These are phyloP conservation scores for Tanacetum coccineum DNA, from an alignment of 129 eudicot species.

Conservation along the genomic window DNA sequence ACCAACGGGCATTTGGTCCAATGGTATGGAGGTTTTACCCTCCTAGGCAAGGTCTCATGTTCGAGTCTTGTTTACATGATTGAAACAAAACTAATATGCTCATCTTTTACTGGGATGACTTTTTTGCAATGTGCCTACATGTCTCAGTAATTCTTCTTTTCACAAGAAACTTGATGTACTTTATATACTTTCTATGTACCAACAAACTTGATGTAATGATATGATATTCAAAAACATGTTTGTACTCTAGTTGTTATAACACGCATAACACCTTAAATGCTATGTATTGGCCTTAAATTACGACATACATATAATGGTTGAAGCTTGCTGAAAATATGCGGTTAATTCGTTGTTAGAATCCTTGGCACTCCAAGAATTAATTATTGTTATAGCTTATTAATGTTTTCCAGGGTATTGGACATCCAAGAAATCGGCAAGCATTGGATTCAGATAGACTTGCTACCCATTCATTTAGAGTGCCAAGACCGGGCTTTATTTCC, in stretches of 20 bases:
- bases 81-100: neutral
- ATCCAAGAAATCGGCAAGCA: conserved; percentile 53
- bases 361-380: neutral
- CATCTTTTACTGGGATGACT: conserved; percentile 6
- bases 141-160: neutral
- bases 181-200: neutral
- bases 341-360: neutral
- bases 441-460: conserved; percentile 71
- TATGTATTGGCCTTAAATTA: neutral
- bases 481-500: conserved; percentile 59
- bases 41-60: too few species aligned
- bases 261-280: neutral
- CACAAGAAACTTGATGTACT: conserved; percentile 11
- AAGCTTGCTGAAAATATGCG: conserved; percentile 2
- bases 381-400: neutral
- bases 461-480: conserved; percentile 83
- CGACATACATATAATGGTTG: neutral
- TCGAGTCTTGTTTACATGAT: too few species aligned
- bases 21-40: too few species aligned
- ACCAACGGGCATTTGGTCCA: too few species aligned
- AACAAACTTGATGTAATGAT: conserved; percentile 1
- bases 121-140: conserved; percentile 12
- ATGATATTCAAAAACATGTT: conserved; percentile 3
- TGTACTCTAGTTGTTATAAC: neutral
- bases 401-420: conserved; percentile 56